Conservation (phyloP, 768 basidiomycete genomes). For the Floccularia luteovirens region DNA sequence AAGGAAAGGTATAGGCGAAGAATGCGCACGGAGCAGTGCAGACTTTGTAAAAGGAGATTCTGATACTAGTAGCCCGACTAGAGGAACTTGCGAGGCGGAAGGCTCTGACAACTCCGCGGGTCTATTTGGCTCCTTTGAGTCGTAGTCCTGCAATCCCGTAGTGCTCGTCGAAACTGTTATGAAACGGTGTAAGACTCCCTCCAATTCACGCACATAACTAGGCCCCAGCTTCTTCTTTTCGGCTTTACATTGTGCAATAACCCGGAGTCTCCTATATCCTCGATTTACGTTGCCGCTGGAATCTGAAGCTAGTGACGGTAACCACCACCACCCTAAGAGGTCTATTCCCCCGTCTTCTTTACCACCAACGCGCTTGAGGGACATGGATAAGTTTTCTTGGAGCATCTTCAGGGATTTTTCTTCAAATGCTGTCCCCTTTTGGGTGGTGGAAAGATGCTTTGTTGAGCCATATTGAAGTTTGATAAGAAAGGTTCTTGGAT, state of each 20-base stretch:
- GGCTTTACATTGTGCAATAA: conserved; percentile 89
- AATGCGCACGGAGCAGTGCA: conserved; percentile 61
- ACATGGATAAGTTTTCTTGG: conserved; percentile 68
- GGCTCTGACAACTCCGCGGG: not conserved
- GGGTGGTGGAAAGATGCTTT: conserved; percentile 38
- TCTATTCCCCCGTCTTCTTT: conserved; percentile 87
- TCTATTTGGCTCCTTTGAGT: not conserved
- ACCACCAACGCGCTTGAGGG: conserved; percentile 74
- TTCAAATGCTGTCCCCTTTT: conserved; percentile 74
- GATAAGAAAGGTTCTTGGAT: not conserved
- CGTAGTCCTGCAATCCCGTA: not conserved
- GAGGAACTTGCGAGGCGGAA: conserved; percentile 15
- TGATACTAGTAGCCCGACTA: conserved; percentile 75
- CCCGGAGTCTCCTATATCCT: conserved; percentile 45
- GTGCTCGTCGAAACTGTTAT: conserved; percentile 7
- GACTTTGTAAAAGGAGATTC: conserved; percentile 73
- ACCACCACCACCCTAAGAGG: conserved; percentile 90
- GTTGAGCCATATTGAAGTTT: not conserved
- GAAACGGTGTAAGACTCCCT: conserved; percentile 72
- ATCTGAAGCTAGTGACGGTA: conserved; percentile 31
- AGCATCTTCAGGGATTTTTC: conserved; percentile 54
- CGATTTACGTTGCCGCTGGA: not conserved
- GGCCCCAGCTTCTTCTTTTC: conserved; percentile 78
- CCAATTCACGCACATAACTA: conserved; percentile 79
- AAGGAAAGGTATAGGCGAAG: conserved; percentile 72